These are phyloP conservation scores for Magnolia changhungtana DNA, from an alignment of 164 flowering plant species.

Conservation along the genomic window DNA sequence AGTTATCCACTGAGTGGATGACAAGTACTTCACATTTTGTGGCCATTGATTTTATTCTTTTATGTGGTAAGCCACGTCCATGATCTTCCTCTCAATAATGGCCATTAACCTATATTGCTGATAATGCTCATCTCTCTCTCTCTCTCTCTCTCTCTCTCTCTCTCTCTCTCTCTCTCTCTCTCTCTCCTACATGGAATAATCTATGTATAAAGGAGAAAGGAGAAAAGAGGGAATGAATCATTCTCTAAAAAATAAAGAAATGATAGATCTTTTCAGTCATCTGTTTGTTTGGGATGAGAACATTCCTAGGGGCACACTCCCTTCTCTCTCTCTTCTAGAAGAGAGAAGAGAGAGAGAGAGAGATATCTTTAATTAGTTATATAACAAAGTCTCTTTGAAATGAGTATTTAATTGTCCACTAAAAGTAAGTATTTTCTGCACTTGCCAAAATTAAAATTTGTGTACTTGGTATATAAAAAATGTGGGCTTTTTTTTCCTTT, in stretches of 20 bases:
- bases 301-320: conserved; percentile 4
- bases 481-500: too few relatives aligned
- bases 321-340: background rate
- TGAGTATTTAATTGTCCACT: conserved; percentile 4
- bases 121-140: background rate
- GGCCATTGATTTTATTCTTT: background rate
- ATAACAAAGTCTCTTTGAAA: background rate
- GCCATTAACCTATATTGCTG: background rate
- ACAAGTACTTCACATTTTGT: too few relatives aligned
- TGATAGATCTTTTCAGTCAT: conserved; percentile 4
- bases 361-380: background rate
- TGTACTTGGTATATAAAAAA: too few relatives aligned
- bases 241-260: conserved; percentile 4
- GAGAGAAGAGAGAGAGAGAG: background rate
- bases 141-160: background rate
- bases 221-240: background rate
- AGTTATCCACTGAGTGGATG: too few relatives aligned
- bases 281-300: background rate
- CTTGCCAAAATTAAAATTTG: background rate
- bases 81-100: background rate
- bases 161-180: conserved; percentile 3
- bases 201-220: background rate
- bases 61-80: background rate
- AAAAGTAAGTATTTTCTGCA: background rate
- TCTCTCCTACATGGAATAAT: background rate